These are phyloP conservation scores for Torulaspora quercuum DNA, from an alignment of 805 yeast genomes.

Conservation along the genomic window DNA sequence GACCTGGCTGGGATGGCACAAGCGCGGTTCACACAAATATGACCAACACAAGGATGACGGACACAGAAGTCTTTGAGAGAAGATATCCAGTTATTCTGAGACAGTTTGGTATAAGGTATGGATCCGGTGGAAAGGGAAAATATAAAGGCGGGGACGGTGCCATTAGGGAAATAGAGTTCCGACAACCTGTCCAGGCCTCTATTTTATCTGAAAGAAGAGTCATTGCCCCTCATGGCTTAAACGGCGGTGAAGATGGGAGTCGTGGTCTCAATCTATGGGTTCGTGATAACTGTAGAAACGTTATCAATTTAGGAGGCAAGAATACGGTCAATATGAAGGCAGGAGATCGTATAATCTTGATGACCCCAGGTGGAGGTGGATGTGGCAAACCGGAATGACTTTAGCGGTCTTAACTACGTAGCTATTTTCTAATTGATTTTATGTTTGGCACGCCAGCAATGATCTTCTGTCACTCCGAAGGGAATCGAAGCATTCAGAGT, in stretches of 20 bases:
- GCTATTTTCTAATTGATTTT: no score
- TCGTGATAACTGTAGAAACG: slow-evolving; percentile 34
- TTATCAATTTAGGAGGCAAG: slow-evolving; percentile 64
- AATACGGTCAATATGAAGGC: slow-evolving; percentile 52
- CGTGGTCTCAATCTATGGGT: slow-evolving; percentile 66
- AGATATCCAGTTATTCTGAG: slow-evolving; percentile 79
- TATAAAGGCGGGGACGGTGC: slow-evolving; percentile 84
- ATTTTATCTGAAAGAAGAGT: slow-evolving; percentile 84
- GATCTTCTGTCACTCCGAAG: no score
- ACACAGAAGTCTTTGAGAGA: slow-evolving; percentile 82
- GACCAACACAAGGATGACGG: slow-evolving; percentile 92
- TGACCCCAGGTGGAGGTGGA: slow-evolving; percentile 88
- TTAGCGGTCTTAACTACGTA: neutral
- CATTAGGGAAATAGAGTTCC: slow-evolving; percentile 77
- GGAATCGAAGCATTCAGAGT: no score
- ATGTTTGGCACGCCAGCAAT: no score
- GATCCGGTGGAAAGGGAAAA: slow-evolving; percentile 79
- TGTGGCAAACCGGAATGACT: slow-evolving; percentile 44
- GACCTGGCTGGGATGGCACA: slow-evolving; percentile 79
- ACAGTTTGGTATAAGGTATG: slow-evolving; percentile 63
- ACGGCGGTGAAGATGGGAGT: slow-evolving; percentile 75
- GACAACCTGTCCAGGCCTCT: slow-evolving; percentile 67
- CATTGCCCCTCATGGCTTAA: slow-evolving; percentile 78
- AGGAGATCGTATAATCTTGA: slow-evolving; percentile 66
- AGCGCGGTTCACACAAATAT: slow-evolving; percentile 91